Evolutionary conservation across 805 yeast species (phyloP), one percentile per base, ranked within the genome.

Genomic region (Pachysolen tannophilus): DNA sequence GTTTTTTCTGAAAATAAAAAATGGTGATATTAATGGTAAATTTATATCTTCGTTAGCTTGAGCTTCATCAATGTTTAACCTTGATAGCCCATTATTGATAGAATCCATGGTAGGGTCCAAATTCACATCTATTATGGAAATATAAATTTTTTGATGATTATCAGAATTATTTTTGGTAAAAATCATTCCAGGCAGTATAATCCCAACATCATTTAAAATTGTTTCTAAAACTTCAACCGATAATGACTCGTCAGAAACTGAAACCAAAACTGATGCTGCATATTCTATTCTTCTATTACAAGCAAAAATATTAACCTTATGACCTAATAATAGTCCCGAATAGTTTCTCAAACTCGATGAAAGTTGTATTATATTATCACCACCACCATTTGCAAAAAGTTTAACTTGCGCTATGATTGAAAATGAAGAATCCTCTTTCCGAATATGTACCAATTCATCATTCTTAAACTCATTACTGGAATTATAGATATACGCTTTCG

Each of bases 121-220:
- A 13, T 34, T 25, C 13, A 30, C 17, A 10, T 31, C 32, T 6
- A 19, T 29, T 33, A 50, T 41, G 2, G 47, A 2, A 47, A 42
- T 9, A 27, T 24, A 1, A 32, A 26, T 24, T 44, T 44, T 19
- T 43, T 49, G 9, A 26, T 32, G 9, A 49, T 48, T 4, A 35
- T 41, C 21, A 45, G 46, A 26, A 6, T 54, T 49, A 23, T 45
- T 44, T 35, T 43, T 47, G 17, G 45, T 55, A 41, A 16, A 59
- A 32, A 52, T 62, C 58, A 10, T 50, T 38, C 81, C 81, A 1
- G 86, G 79, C 48, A 72, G 71, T 1, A 82, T 42, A 7, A 83
- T 49, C 0, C 88, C 87, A 20, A 69, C 58, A 18, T 78, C 79
- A 32, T 63, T 58, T 8, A 79, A 43, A 1, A 63, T 41, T 26